phyloP scores from a whole-genome alignment of 257 asterid species.

The Forsythia viridissima region DNA sequence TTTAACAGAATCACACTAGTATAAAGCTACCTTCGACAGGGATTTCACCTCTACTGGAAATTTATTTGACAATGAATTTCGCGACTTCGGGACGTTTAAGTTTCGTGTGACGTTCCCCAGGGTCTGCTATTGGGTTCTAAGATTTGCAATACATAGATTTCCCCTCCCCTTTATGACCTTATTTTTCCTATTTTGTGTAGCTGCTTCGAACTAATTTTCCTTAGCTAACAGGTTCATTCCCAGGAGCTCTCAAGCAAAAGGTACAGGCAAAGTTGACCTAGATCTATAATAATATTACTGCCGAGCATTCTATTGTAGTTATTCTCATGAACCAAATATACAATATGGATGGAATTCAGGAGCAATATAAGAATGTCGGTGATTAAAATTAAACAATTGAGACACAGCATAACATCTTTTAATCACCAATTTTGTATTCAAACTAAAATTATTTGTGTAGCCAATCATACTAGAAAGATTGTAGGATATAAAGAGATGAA shows the following conservation, averaged over 20 bases:
- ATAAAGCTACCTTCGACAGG: background rate
- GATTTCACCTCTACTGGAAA: background rate
- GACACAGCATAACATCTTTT: constrained; percentile 1
- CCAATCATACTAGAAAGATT: background rate
- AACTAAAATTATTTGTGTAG: background rate
- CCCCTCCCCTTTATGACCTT: background rate
- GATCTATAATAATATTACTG: too few species aligned
- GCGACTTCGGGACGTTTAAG: background rate
- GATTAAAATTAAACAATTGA: constrained; percentile 3
- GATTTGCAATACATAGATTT: too few species aligned
- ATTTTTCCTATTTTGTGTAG: background rate
- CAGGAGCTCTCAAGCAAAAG: background rate
- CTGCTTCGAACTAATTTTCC: background rate
- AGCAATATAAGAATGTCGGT: background rate
- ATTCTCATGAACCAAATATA: background rate
- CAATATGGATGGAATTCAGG: background rate
- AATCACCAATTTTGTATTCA: background rate
- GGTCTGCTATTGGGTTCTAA: background rate
- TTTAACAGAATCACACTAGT: constrained; percentile 14
- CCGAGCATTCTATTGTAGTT: background rate
- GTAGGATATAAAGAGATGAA: constrained; percentile 7
- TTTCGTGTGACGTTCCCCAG: background rate
- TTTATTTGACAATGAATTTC: background rate
- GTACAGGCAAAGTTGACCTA: background rate
- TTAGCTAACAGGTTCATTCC: constrained; percentile 1